Evolutionary conservation across 108 stramenopile genomes (phyloP).

Genomic region (Conticribra guillardii): DNA sequence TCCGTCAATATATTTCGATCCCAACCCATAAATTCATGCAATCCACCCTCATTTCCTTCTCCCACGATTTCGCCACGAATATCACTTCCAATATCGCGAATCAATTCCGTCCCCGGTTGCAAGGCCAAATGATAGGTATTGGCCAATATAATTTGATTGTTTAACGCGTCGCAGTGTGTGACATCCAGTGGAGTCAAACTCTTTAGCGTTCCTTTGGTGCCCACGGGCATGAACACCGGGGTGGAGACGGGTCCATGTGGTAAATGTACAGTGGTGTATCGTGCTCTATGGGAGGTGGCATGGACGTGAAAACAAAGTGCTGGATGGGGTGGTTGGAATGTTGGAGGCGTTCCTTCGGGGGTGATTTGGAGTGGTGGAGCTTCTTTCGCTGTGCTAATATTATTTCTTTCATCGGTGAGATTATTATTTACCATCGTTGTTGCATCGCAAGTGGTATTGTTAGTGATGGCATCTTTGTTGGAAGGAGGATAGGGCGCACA

Average conservation of each 20-base stretch:
- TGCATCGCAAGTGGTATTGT: too few relatives aligned
- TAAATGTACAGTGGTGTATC: conserved; percentile 72
- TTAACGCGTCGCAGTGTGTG: conserved; percentile 45
- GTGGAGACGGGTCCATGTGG: conserved; percentile 87
- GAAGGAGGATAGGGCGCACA: conserved; percentile 58
- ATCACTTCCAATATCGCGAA: conserved; percentile 53
- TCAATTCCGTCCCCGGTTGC: conserved; percentile 90
- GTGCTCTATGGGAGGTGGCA: conserved; percentile 70
- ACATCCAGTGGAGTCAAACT: conserved; percentile 85
- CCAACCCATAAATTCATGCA: conserved; percentile 94
- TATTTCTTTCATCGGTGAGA: too few relatives aligned
- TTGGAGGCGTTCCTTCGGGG: conserved; percentile 55
- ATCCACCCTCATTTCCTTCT: conserved; percentile 57
- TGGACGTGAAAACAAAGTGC: conserved; percentile 74
- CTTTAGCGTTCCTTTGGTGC: conserved; percentile 97
- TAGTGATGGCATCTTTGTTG: conserved; percentile 2
- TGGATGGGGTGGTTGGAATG: conserved; percentile 50
- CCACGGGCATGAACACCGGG: conserved; percentile 99
- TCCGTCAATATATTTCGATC: conserved; percentile 88
- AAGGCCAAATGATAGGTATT: conserved; percentile 98
- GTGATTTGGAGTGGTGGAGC: conserved; percentile 49
- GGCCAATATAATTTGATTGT: conserved; percentile 90
- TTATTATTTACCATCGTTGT: too few relatives aligned
- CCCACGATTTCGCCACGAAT: not conserved
- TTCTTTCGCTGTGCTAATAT: conserved; percentile 13